phyloP scores from a whole-genome alignment of 148 eudicot genomes.

The Rhododendron vialii region DNA sequence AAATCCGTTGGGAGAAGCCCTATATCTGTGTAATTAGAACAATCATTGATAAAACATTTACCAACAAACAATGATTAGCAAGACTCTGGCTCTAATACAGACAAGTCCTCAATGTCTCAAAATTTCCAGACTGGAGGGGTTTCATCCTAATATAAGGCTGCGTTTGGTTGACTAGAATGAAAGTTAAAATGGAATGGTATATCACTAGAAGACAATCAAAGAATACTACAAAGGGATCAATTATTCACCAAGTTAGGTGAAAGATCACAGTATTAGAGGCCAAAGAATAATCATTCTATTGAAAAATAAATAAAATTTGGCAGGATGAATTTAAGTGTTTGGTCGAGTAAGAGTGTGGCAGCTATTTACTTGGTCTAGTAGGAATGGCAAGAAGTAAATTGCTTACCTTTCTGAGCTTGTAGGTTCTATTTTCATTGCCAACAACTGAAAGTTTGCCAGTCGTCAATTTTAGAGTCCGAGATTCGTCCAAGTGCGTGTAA shows the following conservation, averaged over 20 bases:
- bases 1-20: too few species aligned
- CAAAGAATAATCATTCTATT: background rate
- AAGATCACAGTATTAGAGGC: background rate
- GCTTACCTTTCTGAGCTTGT: background rate
- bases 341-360: background rate
- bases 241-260: background rate
- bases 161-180: background rate
- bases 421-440: background rate
- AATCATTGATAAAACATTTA: too few species aligned
- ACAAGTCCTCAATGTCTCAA: constrained; percentile 22
- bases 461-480: background rate
- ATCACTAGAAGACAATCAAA: background rate
- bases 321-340: background rate
- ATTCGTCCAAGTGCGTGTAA: too few species aligned
- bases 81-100: constrained; percentile 11
- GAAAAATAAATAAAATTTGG: too few species aligned
- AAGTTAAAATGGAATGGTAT: background rate
- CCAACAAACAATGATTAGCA: background rate
- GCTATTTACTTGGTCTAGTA: background rate
- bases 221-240: background rate
- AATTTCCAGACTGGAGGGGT: constrained; percentile 14
- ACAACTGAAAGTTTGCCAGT: background rate
- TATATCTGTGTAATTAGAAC: too few species aligned
- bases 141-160: background rate
- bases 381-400: background rate